phyloP scores from a whole-genome alignment of 2,329 filamentous ascomycete species.

The Fusarium buxicola region DNA sequence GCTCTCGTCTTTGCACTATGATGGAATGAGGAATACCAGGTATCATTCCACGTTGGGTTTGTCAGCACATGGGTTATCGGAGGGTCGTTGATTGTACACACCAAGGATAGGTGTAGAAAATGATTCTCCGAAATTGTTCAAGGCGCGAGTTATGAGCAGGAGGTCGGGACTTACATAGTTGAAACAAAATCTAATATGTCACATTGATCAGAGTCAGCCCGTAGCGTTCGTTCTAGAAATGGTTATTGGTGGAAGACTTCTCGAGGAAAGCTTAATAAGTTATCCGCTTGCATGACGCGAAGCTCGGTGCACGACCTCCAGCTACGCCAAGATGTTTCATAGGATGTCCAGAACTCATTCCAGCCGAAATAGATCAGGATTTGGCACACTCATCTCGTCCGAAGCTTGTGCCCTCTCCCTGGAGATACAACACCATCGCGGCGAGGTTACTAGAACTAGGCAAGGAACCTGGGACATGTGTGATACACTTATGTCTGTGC shows the following conservation, averaged over 20 bases:
- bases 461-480: no score
- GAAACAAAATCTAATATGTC: slow-evolving; percentile 11
- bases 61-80: not conserved
- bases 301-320: not conserved
- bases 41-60: not conserved
- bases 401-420: no score
- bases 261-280: not conserved
- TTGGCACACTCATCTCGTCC: no score
- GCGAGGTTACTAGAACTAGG: no score
- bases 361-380: no score
- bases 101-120: slow-evolving; percentile 7
- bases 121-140: slow-evolving; percentile 11
- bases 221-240: not conserved
- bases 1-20: slow-evolving; percentile 28
- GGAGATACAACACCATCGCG: no score
- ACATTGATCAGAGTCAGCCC: not conserved
- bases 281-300: not conserved
- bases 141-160: slow-evolving; percentile 13
- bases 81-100: slow-evolving; percentile 19
- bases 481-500: no score
- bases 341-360: no score
- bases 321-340: no score
- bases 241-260: not conserved
- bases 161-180: slow-evolving; percentile 11
- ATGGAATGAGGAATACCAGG: not conserved